Conservation (phyloP, 73 alveolate genomes). For the Symbiodinium pilosum region DNA sequence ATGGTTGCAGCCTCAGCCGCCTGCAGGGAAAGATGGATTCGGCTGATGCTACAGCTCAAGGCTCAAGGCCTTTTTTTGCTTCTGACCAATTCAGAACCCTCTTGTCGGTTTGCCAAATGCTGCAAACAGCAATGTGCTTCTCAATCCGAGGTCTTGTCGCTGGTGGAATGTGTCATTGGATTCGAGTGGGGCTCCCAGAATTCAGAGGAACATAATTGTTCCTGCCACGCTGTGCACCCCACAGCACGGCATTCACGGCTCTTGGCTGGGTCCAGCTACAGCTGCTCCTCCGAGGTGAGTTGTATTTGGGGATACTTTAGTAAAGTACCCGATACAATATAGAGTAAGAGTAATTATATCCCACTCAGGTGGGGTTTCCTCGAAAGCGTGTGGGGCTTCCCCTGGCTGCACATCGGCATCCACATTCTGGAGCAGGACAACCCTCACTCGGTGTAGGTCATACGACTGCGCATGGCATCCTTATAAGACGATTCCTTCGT, state of each 20-base stretch:
- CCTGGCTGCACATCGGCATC: slow-evolving; percentile 79
- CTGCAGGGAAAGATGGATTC: not conserved
- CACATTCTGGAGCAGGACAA: slow-evolving; percentile 76
- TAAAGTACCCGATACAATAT: not conserved
- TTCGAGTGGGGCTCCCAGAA: slow-evolving; percentile 11
- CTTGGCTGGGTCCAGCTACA: no score
- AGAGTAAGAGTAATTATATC: no score
- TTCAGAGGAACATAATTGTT: not conserved
- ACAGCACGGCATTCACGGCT: not conserved
- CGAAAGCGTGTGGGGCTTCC: slow-evolving; percentile 51
- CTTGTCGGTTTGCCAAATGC: no score
- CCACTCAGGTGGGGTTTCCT: slow-evolving; percentile 50
- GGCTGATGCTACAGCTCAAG: not conserved
- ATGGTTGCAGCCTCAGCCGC: slow-evolving; percentile 11
- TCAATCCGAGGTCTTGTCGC: slow-evolving; percentile 20
- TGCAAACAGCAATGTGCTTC: no score
- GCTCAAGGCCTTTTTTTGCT: not conserved
- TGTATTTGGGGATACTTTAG: not conserved
- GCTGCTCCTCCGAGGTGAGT: no score
- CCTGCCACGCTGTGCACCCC: not conserved
- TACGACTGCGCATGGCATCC: no score
- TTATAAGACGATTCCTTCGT: no score
- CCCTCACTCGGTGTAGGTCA: no score
- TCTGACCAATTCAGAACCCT: no score
- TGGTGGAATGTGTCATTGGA: slow-evolving; percentile 74